Evolutionary conservation across 306 rosid species (phyloP).

Genomic region (Abrus precatorius): DNA sequence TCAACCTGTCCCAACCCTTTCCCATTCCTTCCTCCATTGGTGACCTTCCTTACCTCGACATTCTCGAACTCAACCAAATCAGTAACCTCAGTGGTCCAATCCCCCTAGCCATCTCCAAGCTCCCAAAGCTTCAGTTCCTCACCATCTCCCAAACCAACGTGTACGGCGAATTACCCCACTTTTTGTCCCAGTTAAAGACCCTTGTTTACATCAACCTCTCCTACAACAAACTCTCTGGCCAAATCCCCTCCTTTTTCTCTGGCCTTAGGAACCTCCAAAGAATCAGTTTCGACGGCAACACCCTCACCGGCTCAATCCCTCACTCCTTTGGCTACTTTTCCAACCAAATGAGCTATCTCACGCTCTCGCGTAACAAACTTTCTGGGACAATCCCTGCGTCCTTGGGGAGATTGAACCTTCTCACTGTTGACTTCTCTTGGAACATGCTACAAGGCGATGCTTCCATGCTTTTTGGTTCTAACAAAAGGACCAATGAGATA

Average conservation of each 20-base stretch:
- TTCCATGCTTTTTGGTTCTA: slow-evolving; percentile 42
- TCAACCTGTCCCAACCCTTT: slow-evolving; percentile 2
- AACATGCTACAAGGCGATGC: slow-evolving; percentile 48
- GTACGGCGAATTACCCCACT: slow-evolving; percentile 31
- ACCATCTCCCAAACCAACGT: slow-evolving; percentile 26
- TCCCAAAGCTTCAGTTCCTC: slow-evolving; percentile 27
- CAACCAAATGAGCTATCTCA: background rate
- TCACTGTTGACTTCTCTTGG: slow-evolving; percentile 11
- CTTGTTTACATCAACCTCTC: slow-evolving; percentile 25
- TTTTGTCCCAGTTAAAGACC: slow-evolving; percentile 34
- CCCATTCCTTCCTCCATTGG: slow-evolving; percentile 27
- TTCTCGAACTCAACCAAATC: background rate
- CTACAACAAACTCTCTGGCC: slow-evolving; percentile 42
- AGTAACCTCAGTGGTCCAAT: slow-evolving; percentile 30
- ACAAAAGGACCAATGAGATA: slow-evolving; percentile 18
- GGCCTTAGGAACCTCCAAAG: slow-evolving; percentile 33
- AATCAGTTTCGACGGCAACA: slow-evolving; percentile 31
- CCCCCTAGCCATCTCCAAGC: background rate
- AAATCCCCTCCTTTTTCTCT: slow-evolving; percentile 23
- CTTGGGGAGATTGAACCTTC: slow-evolving; percentile 23
- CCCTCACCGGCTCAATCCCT: slow-evolving; percentile 36
- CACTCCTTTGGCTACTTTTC: slow-evolving; percentile 38
- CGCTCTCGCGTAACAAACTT: background rate
- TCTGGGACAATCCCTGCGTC: slow-evolving; percentile 44
- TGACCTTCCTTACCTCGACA: background rate